Percentiles rank a stretch among this genome's conserved stretches.
phyloP scores from a whole-genome alignment of 768 basidiomycete species.

The Lactarius akahatsu region DNA sequence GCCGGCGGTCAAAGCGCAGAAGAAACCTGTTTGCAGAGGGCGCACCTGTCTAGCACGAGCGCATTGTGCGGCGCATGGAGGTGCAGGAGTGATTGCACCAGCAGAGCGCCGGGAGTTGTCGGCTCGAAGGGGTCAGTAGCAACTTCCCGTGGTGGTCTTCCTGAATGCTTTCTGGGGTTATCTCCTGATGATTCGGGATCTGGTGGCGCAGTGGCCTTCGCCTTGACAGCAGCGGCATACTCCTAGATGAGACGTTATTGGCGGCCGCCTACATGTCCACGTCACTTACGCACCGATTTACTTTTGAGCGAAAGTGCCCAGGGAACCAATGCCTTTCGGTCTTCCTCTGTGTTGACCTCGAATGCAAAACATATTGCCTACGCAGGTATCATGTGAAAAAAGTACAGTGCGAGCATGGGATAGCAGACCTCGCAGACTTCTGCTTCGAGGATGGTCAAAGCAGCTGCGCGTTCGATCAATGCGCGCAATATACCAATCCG shows the following conservation, averaged over 20 bases:
- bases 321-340: slow-evolving; percentile 21
- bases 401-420: neutral
- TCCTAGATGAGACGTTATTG: slow-evolving; percentile 27
- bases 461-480: slow-evolving; percentile 63
- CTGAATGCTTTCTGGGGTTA: slow-evolving; percentile 31
- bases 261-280: neutral
- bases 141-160: slow-evolving; percentile 13
- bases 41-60: slow-evolving; percentile 68
- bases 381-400: slow-evolving; percentile 22
- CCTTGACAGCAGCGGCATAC: slow-evolving; percentile 27
- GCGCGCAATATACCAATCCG: slow-evolving; percentile 79
- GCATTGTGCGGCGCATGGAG: slow-evolving; percentile 66
- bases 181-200: slow-evolving; percentile 16
- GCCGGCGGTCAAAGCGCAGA: slow-evolving; percentile 4
- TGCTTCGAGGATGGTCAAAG: slow-evolving; percentile 13
- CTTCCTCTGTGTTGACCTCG: slow-evolving; percentile 21
- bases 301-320: slow-evolving; percentile 25
- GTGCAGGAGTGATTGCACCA: slow-evolving; percentile 79
- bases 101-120: slow-evolving; percentile 78
- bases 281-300: slow-evolving; percentile 13
- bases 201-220: slow-evolving; percentile 4
- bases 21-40: neutral
- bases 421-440: slow-evolving; percentile 28
- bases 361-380: slow-evolving; percentile 30
- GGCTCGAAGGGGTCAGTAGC: slow-evolving; percentile 50